Percentiles rank a stretch among this genome's conserved stretches.
These are phyloP conservation scores for Ceratocystis variospora DNA, from an alignment of 2,329 filamentous ascomycete genomes.

Conservation along the genomic window DNA sequence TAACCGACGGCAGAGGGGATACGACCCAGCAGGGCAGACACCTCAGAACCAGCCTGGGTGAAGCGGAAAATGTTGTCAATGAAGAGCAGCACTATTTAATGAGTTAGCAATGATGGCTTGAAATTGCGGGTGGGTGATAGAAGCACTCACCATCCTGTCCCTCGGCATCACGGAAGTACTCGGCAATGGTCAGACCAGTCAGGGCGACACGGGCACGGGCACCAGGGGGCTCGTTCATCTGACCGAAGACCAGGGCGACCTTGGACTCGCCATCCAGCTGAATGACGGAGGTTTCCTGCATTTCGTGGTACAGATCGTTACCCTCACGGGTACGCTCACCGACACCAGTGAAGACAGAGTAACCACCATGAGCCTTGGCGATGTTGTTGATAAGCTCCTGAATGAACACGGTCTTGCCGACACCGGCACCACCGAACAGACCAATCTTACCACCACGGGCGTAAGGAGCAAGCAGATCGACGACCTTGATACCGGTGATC, in stretches of 20 bases:
- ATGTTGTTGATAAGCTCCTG: constrained; percentile 99
- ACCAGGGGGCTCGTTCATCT: constrained; percentile 99
- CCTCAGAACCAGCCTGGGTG: constrained; percentile 98
- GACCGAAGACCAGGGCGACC: constrained; percentile 97
- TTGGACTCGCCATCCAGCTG: constrained; percentile 98
- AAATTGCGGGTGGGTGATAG: background rate
- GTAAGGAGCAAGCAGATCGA: constrained; percentile 96
- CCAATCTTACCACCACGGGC: constrained; percentile 99
- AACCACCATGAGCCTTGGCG: constrained; percentile 99
- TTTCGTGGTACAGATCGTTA: constrained; percentile 99
- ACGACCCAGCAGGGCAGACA: constrained; percentile 97
- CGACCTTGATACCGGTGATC: constrained; percentile 99
- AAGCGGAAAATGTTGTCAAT: constrained; percentile 99
- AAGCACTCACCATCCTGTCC: constrained; percentile 67
- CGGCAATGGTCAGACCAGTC: constrained; percentile 68
- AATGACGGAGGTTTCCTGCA: constrained; percentile 99
- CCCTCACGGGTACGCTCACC: constrained; percentile 99
- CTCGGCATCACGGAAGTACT: constrained; percentile 64
- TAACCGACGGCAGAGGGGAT: constrained; percentile 99
- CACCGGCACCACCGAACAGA: constrained; percentile 99
- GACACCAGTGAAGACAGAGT: constrained; percentile 99
- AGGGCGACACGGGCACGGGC: constrained; percentile 99
- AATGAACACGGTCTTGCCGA: constrained; percentile 99
- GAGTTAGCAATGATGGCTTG: background rate
- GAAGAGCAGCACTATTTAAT: constrained; percentile 70